phyloP scores from a whole-genome alignment of 1,284 basidiomycete species.

The Erythrobasidium hasegawianum region DNA sequence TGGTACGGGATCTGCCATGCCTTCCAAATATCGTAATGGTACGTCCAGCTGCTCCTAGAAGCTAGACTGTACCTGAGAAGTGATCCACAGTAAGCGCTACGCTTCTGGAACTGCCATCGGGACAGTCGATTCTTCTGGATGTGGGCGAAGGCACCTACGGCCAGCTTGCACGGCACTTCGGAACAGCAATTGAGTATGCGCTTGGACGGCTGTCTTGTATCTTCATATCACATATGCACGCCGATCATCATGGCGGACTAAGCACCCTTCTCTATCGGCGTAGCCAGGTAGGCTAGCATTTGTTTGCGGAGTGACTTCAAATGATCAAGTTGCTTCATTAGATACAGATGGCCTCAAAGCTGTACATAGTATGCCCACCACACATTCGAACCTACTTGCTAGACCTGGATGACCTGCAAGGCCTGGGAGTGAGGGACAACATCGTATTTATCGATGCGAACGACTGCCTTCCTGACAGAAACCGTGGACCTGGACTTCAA shows the following conservation, averaged over 20 bases:
- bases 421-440: conserved; percentile 47
- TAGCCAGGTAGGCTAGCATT: conserved; percentile 57
- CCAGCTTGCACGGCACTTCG: conserved; percentile 75
- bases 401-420: conserved; percentile 40
- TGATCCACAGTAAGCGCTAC: conserved; percentile 75
- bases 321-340: too few relatives aligned
- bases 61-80: too few relatives aligned
- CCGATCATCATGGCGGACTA: conserved; percentile 86
- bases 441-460: conserved; percentile 46
- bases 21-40: conserved; percentile 81
- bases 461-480: conserved; percentile 33
- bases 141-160: conserved; percentile 88
- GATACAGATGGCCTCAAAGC: conserved; percentile 8
- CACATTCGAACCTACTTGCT: conserved; percentile 37
- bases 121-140: conserved; percentile 76
- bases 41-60: conserved; percentile 40
- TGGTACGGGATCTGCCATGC: conserved; percentile 82
- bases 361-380: conserved; percentile 39
- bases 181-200: conserved; percentile 53
- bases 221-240: conserved; percentile 87
- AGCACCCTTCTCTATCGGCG: conserved; percentile 70
- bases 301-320: too few relatives aligned
- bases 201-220: conserved; percentile 71
- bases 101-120: conserved; percentile 63
- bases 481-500: too few relatives aligned